Evolutionary conservation across 2,329 filamentous ascomycete genomes (phyloP).

Genomic region (Purpureocillium lavendulum): DNA sequence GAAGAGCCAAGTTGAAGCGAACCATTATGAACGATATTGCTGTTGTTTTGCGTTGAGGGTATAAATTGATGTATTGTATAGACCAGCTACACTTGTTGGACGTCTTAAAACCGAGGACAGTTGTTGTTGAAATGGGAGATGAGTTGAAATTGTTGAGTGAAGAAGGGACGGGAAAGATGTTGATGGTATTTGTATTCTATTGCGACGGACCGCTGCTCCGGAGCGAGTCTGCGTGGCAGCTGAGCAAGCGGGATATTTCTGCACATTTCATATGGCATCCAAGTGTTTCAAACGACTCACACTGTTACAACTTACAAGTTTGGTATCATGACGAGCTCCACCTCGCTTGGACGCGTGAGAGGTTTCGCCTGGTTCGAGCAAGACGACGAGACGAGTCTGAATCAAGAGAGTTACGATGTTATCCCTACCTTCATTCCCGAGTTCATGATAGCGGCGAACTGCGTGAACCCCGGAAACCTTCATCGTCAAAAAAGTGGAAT

Average conservation of each 20-base stretch:
- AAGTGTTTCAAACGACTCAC: background rate
- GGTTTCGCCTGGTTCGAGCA: too few species aligned
- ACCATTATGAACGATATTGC: slow-evolving; percentile 4
- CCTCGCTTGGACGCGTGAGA: too few species aligned
- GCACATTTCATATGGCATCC: background rate
- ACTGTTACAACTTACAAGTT: slow-evolving; percentile 1
- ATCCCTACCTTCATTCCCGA: too few species aligned
- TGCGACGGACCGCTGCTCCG: background rate
- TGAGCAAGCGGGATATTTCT: background rate
- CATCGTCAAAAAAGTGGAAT: too few species aligned
- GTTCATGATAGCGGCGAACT: too few species aligned
- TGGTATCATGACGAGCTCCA: slow-evolving; percentile 1
- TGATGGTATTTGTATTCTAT: slow-evolving; percentile 1
- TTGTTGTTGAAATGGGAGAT: background rate
- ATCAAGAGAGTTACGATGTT: too few species aligned
- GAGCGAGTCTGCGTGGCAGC: too few species aligned
- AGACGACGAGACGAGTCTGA: too few species aligned
- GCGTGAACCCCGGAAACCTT: too few species aligned
- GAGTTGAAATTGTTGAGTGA: too few species aligned
- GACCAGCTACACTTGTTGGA: slow-evolving; percentile 3
- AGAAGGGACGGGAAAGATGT: background rate
- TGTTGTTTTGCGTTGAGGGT: background rate
- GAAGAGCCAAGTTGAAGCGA: slow-evolving; percentile 5
- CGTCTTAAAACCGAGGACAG: background rate
- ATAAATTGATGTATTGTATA: slow-evolving; percentile 4